Percentiles rank a stretch among this genome's conserved stretches.
These are phyloP conservation scores for Kurtzmaniella quercitrusa DNA, from an alignment of 1,139 yeast species.

Conservation along the genomic window DNA sequence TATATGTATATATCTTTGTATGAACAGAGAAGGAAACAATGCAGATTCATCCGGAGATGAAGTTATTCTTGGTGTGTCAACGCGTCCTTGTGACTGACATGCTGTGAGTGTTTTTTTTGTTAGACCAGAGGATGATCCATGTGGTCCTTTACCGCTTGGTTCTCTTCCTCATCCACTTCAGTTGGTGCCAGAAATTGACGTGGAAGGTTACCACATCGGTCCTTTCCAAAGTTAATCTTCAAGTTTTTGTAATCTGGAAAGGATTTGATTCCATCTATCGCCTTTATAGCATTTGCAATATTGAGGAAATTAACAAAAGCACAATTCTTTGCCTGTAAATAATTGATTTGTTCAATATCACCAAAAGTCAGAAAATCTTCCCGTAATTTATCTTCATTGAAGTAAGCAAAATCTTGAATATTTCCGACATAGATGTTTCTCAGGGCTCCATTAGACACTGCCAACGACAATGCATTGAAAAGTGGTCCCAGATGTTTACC, in stretches of 20 bases:
- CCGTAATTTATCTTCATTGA: slow-evolving; percentile 52
- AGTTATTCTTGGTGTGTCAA: neutral
- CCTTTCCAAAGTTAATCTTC: slow-evolving; percentile 82
- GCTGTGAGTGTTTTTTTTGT: slow-evolving; percentile 1
- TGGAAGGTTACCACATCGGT: slow-evolving; percentile 86
- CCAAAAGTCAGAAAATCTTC: slow-evolving; percentile 73
- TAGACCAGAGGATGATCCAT: neutral
- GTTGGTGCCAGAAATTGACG: slow-evolving; percentile 37
- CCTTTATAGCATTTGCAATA: slow-evolving; percentile 79
- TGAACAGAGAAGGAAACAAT: slow-evolving; percentile 2
- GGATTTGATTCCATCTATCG: slow-evolving; percentile 59
- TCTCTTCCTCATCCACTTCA: slow-evolving; percentile 13
- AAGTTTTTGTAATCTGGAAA: slow-evolving; percentile 53
- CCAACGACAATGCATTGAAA: slow-evolving; percentile 72
- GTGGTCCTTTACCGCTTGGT: slow-evolving; percentile 4
- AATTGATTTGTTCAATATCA: slow-evolving; percentile 74
- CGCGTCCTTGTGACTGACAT: neutral
- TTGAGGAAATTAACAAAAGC: slow-evolving; percentile 79
- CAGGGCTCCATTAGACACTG: slow-evolving; percentile 92
- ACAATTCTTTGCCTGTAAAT: slow-evolving; percentile 73
- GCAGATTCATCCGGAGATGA: slow-evolving; percentile 1
- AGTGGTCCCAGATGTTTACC: slow-evolving; percentile 93
- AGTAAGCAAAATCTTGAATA: slow-evolving; percentile 43
- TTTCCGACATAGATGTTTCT: slow-evolving; percentile 88
- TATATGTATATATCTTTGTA: slow-evolving; percentile 1